These are phyloP conservation scores for Fraxinus albicans DNA, from an alignment of 305 asterid genomes.

Conservation along the genomic window DNA sequence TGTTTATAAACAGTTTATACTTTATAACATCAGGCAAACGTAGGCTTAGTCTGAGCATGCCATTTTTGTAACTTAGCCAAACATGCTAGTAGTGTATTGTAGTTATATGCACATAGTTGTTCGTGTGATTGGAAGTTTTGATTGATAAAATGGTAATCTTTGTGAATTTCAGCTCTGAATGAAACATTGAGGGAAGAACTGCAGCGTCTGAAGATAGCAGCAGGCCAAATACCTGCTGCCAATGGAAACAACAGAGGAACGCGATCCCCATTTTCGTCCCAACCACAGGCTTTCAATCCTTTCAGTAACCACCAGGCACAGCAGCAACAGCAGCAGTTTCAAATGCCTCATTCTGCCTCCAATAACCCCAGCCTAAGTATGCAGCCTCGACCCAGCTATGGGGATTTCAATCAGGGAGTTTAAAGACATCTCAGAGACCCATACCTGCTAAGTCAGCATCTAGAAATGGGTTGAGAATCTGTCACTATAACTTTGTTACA, in stretches of 20 bases:
- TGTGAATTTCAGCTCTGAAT: conserved; percentile 55
- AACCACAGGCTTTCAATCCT: conserved; percentile 36
- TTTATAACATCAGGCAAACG: not conserved
- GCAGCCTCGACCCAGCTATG: conserved; percentile 42
- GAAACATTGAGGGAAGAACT: conserved; percentile 77
- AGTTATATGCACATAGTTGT: not conserved
- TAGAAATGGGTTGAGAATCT: not conserved
- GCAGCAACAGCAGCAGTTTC: conserved; percentile 37
- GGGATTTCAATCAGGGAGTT: conserved; percentile 45
- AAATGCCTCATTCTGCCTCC: conserved; percentile 33
- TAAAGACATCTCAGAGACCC: conserved; percentile 22
- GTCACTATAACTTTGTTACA: not conserved
- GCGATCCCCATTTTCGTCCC: conserved; percentile 43
- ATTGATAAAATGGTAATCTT: not conserved
- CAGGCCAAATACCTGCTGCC: conserved; percentile 46
- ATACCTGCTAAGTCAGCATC: conserved; percentile 4
- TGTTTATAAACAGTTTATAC: not conserved
- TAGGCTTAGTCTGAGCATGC: not conserved
- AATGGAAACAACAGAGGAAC: conserved; percentile 54
- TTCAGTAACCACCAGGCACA: conserved; percentile 43
- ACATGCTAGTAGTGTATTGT: not conserved
- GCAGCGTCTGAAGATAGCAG: conserved; percentile 75
- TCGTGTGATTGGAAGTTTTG: not conserved
- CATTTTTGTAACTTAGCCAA: not conserved
- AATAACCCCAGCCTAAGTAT: conserved; percentile 33